Evolutionary conservation across 768 basidiomycete genomes (phyloP).

Genomic region (Leccinum subgranulosum): DNA sequence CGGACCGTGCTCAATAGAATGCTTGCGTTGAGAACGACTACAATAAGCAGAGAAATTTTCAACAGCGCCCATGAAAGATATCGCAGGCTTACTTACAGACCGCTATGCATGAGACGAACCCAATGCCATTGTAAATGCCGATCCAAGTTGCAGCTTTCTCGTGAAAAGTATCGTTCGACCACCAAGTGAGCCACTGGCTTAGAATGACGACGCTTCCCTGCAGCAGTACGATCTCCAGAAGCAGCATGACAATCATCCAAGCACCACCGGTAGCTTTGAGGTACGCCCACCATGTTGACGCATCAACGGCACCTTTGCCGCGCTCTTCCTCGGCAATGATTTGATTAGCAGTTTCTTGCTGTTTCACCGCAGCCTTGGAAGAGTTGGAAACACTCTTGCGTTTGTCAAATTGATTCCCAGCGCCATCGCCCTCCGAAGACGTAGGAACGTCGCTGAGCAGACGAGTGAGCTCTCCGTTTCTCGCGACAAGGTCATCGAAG

Average conservation of each 20-base stretch:
- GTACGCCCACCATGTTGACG: slow-evolving; percentile 30
- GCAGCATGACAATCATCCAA: slow-evolving; percentile 16
- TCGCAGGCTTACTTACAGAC: slow-evolving; percentile 19
- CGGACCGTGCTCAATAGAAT: slow-evolving; percentile 27
- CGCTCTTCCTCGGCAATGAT: slow-evolving; percentile 28
- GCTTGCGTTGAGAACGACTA: slow-evolving; percentile 25
- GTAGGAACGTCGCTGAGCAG: slow-evolving; percentile 22
- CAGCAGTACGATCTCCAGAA: slow-evolving; percentile 19
- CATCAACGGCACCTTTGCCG: slow-evolving; percentile 20
- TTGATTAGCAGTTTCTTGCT: slow-evolving; percentile 8
- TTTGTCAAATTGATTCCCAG: slow-evolving; percentile 16
- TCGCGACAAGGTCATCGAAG: slow-evolving; percentile 36
- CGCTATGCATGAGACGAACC: slow-evolving; percentile 13
- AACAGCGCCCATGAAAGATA: background rate
- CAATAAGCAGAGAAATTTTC: background rate
- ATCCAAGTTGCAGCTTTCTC: slow-evolving; percentile 27
- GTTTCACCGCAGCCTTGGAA: slow-evolving; percentile 10
- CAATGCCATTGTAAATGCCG: slow-evolving; percentile 29
- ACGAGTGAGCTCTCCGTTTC: slow-evolving; percentile 26
- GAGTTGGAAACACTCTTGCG: slow-evolving; percentile 16
- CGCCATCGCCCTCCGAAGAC: slow-evolving; percentile 4
- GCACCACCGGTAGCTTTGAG: slow-evolving; percentile 29
- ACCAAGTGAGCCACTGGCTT: slow-evolving; percentile 32
- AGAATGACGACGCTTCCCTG: slow-evolving; percentile 25
- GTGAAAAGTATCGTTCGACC: slow-evolving; percentile 24